phyloP scores from a whole-genome alignment of 352 stramenopile species.

The Pythium folliculosum region DNA sequence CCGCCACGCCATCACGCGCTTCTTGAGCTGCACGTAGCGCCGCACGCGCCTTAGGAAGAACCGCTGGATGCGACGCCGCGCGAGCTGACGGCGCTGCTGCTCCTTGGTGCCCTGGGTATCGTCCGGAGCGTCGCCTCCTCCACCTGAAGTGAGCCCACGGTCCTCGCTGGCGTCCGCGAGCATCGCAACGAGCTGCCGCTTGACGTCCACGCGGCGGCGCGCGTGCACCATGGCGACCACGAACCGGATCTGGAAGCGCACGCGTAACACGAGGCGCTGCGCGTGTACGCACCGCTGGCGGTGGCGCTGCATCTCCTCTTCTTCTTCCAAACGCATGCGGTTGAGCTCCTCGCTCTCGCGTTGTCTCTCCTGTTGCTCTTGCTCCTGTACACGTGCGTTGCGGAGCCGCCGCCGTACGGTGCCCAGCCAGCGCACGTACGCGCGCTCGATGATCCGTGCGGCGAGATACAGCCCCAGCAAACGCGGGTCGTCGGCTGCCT shows the following conservation, averaged over 20 bases:
- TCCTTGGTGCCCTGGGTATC: too few species aligned
- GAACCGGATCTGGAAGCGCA: constrained; percentile 38
- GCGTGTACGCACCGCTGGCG: constrained; percentile 22
- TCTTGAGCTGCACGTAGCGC: constrained; percentile 47
- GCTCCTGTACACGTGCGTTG: not conserved
- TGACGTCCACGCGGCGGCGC: constrained; percentile 34
- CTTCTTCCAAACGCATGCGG: not conserved
- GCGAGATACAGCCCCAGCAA: constrained; percentile 31
- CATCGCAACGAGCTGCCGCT: constrained; percentile 41
- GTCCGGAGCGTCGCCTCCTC: too few species aligned
- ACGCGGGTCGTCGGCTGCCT: constrained; percentile 11
- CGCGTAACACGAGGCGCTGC: constrained; percentile 16
- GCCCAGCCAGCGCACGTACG: constrained; percentile 23
- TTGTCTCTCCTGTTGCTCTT: not conserved
- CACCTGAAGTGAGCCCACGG: constrained; percentile 4
- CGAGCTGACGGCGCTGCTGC: constrained; percentile 23
- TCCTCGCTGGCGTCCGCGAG: constrained; percentile 49
- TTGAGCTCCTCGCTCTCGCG: constrained; percentile 8
- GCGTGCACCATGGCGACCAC: constrained; percentile 38
- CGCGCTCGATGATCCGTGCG: constrained; percentile 42
- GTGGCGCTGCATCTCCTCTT: not conserved
- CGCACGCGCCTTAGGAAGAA: constrained; percentile 55
- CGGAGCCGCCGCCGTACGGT: not conserved
- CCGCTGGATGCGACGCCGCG: constrained; percentile 38
- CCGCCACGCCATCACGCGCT: constrained; percentile 47